A percentile compares a stretch with the other conserved stretches of the same genome.
Conservation (phyloP, 140 eudicot species). For the Bidens hawaiensis region DNA sequence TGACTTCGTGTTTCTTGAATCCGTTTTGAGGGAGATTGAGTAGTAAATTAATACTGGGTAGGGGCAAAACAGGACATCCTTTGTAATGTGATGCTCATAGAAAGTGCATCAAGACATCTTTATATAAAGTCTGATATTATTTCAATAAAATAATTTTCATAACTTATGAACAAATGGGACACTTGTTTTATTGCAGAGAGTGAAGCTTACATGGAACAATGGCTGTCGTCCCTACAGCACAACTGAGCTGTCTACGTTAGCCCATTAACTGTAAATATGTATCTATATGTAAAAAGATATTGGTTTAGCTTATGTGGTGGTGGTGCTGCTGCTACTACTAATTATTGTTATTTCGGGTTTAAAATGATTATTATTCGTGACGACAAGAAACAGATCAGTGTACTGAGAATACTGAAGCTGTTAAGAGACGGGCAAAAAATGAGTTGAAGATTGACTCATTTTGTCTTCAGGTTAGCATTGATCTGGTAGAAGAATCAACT, state of each 20-base stretch:
- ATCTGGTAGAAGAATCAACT: conserved; percentile 5
- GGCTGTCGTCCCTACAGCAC: conserved; percentile 57
- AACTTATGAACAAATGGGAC: not conserved
- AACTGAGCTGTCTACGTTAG: conserved; percentile 29
- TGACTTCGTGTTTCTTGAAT: too few relatives aligned
- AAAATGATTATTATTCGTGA: conserved; percentile 16
- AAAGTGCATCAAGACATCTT: not conserved
- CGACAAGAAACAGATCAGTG: conserved; percentile 16
- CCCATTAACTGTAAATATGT: conserved; percentile 40
- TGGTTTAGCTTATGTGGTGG: conserved; percentile 11
- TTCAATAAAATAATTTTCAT: not conserved
- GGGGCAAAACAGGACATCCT: conserved; percentile 6
- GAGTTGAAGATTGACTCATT: not conserved
- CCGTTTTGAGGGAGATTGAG: too few relatives aligned
- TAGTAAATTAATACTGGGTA: too few relatives aligned
- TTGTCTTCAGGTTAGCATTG: conserved; percentile 11
- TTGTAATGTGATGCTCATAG: not conserved
- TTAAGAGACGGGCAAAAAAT: not conserved
- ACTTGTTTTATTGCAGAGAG: conserved; percentile 48
- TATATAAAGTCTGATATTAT: not conserved
- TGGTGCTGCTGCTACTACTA: not conserved
- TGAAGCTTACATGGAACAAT: conserved; percentile 56
- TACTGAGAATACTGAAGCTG: conserved; percentile 5
- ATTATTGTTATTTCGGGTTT: conserved; percentile 16
- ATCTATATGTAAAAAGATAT: conserved; percentile 28